These are phyloP conservation scores for Mycena chlorophos DNA, from an alignment of 768 basidiomycete genomes.

Conservation along the genomic window DNA sequence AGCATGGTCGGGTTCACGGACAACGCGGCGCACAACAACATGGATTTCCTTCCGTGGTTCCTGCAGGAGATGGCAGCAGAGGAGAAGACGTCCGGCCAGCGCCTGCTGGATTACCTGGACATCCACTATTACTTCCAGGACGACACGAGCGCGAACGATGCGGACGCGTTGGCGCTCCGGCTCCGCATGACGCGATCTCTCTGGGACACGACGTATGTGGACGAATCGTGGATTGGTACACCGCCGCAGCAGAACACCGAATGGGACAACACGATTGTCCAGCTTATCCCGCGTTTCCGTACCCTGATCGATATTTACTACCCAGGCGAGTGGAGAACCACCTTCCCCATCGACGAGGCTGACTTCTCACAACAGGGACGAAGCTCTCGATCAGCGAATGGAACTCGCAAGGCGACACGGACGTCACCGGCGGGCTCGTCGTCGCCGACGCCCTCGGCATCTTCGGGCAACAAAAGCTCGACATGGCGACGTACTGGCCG, in stretches of 20 bases:
- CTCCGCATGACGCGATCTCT: constrained; percentile 51
- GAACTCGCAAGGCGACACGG: constrained; percentile 48
- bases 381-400: constrained; percentile 57
- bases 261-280: constrained; percentile 43
- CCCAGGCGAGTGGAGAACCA: too few species aligned
- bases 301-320: constrained; percentile 49
- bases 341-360: too few species aligned
- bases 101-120: constrained; percentile 56
- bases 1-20: constrained; percentile 48
- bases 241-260: constrained; percentile 46
- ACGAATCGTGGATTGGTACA: constrained; percentile 54
- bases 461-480: constrained; percentile 49
- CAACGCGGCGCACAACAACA: constrained; percentile 50
- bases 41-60: constrained; percentile 60
- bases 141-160: constrained; percentile 55
- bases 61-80: constrained; percentile 46
- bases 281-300: constrained; percentile 52
- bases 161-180: constrained; percentile 49
- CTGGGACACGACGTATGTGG: constrained; percentile 53
- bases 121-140: constrained; percentile 57
- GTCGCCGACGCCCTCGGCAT: constrained; percentile 54
- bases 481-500: constrained; percentile 59
- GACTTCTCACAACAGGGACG: too few species aligned
- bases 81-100: constrained; percentile 36
- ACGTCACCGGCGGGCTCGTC: constrained; percentile 54